Evolutionary conservation across 2,329 filamentous ascomycete genomes (phyloP).

Genomic region (Colletotrichum sp.): DNA sequence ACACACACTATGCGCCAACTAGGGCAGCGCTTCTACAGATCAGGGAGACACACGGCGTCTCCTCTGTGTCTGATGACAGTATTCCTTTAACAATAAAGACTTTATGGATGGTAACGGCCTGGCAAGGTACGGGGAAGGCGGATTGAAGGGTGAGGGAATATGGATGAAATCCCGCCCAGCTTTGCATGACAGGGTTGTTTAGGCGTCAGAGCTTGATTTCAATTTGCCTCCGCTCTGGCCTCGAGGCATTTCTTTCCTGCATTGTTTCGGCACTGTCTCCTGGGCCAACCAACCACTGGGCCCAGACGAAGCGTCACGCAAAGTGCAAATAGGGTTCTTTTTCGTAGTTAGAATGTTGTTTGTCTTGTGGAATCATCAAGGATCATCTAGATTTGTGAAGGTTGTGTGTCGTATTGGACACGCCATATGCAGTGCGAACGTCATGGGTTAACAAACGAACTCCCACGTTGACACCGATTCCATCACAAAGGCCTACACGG

Average conservation of each 20-base stretch:
- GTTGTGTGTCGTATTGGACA: not conserved
- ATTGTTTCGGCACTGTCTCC: constrained; percentile 7
- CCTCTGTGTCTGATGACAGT: not conserved
- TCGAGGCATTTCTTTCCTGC: constrained; percentile 10
- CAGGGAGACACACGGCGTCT: not conserved
- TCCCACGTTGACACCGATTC: not conserved
- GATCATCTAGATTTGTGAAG: not conserved
- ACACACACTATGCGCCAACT: not conserved
- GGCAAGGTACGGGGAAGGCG: constrained; percentile 9
- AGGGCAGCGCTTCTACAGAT: not conserved
- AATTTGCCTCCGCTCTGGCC: constrained; percentile 12
- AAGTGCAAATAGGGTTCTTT: not conserved
- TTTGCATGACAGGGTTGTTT: constrained; percentile 24
- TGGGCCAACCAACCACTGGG: not conserved
- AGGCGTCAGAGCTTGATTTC: constrained; percentile 21
- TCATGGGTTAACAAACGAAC: not conserved
- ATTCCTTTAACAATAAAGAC: constrained; percentile 8
- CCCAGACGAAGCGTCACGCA: not conserved
- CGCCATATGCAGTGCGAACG: not conserved
- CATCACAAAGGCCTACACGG: not conserved
- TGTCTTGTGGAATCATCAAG: not conserved
- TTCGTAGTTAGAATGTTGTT: constrained; percentile 18
- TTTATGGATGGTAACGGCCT: constrained; percentile 15
- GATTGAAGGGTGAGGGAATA: not conserved
- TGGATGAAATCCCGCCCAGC: not conserved